A percentile compares a stretch with the other conserved stretches of the same genome.
Conservation (phyloP, 2,329 filamentous ascomycete species). For the Penicillium sp. region DNA sequence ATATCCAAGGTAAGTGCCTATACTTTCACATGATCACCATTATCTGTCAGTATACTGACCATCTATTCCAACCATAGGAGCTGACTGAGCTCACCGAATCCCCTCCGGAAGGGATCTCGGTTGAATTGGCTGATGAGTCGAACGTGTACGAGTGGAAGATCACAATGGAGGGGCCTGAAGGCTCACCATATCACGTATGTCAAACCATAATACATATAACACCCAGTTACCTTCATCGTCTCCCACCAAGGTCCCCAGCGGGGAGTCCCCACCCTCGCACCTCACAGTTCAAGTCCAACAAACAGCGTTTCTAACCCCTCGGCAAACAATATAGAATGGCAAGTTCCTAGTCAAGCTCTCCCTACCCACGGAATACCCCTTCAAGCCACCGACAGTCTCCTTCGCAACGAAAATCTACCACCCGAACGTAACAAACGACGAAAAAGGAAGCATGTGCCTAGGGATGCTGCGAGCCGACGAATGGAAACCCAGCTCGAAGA, state of each 20-base stretch:
- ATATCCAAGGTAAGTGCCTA: slow-evolving; percentile 43
- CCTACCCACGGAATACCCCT: slow-evolving; percentile 80
- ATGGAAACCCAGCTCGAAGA: slow-evolving; percentile 86
- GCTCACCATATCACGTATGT: slow-evolving; percentile 63
- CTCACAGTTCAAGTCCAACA: background rate
- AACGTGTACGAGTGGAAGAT: slow-evolving; percentile 69
- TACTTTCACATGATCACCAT: background rate
- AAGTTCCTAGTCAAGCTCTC: slow-evolving; percentile 69
- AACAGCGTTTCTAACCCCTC: slow-evolving; percentile 5
- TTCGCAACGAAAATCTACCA: slow-evolving; percentile 94
- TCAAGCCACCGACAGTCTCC: slow-evolving; percentile 76
- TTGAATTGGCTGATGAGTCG: slow-evolving; percentile 59
- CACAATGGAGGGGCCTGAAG: slow-evolving; percentile 62
- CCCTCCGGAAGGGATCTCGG: slow-evolving; percentile 57
- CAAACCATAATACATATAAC: too few relatives aligned
- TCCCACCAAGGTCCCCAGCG: background rate
- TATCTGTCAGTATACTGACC: background rate
- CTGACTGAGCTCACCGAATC: slow-evolving; percentile 56
- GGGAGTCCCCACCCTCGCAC: background rate
- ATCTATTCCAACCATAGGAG: slow-evolving; percentile 48
- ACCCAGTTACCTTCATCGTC: background rate
- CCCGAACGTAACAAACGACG: slow-evolving; percentile 88
- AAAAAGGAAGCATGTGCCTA: slow-evolving; percentile 80
- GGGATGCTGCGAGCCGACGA: slow-evolving; percentile 77
- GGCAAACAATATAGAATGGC: slow-evolving; percentile 55